phyloP scores from a whole-genome alignment of 176 grass and related monocot species.

The Oryza nivara region DNA sequence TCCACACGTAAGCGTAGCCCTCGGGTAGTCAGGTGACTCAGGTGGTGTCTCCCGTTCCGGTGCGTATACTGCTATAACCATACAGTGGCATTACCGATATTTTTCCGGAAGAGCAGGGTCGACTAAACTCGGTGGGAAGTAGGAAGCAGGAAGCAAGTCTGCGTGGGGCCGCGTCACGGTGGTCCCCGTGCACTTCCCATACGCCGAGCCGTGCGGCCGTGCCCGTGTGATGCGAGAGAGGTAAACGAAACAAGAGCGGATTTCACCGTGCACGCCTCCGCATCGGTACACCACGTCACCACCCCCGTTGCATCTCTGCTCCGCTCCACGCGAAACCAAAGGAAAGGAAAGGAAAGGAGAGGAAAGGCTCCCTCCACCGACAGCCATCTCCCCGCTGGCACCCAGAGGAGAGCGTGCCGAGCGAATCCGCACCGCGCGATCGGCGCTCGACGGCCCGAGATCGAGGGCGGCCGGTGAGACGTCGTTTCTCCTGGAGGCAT shows the following conservation, averaged over 20 bases:
- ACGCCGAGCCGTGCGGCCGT: too few species aligned
- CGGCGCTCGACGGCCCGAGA: not conserved
- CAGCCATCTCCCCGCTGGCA: not conserved
- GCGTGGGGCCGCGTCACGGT: not conserved
- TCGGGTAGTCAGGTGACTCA: too few species aligned
- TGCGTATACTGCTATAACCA: too few species aligned
- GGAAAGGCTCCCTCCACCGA: constrained; percentile 16
- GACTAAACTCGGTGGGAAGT: not conserved
- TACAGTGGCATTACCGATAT: constrained; percentile 27
- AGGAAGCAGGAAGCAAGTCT: not conserved
- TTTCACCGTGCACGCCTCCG: not conserved
- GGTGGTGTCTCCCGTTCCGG: too few species aligned
- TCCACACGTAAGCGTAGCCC: too few species aligned
- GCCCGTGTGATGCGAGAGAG: not conserved
- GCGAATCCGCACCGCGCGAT: not conserved
- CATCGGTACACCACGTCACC: not conserved
- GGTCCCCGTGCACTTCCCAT: not conserved
- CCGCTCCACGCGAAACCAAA: not conserved
- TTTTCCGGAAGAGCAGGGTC: constrained; percentile 15
- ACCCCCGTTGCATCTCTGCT: not conserved
- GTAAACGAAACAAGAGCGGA: not conserved
- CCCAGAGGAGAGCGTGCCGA: not conserved
- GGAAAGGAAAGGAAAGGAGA: too few species aligned
- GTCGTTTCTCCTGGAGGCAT: not conserved
- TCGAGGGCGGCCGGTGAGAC: not conserved